Evolutionary conservation across 345 rosid species (phyloP).

Genomic region (Geranium brycei): DNA sequence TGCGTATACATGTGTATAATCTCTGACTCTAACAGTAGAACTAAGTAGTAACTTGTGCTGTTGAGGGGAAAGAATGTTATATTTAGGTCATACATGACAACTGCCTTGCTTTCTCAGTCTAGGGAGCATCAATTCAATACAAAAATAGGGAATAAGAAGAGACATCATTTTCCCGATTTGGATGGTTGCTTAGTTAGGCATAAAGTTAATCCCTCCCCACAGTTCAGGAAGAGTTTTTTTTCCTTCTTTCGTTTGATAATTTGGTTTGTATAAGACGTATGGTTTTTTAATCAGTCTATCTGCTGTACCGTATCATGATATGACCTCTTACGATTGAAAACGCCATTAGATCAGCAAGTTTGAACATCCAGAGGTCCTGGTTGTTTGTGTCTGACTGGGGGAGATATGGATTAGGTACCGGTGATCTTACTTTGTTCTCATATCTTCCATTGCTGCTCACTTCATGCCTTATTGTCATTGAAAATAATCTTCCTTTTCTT

Average conservation of each 20-base stretch:
- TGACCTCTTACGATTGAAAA: background rate
- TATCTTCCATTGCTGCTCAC: background rate
- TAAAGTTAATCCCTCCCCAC: background rate
- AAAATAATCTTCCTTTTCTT: background rate
- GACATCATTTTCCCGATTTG: background rate
- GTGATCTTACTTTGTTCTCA: background rate
- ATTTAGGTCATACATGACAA: background rate
- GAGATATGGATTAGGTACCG: background rate
- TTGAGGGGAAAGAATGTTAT: background rate
- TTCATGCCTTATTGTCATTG: background rate
- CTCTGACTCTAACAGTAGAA: background rate
- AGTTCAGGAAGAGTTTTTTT: background rate
- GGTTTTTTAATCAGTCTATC: background rate
- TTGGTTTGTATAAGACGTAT: background rate
- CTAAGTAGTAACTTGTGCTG: background rate
- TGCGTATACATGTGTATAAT: background rate
- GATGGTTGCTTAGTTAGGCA: background rate
- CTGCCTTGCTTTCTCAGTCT: background rate
- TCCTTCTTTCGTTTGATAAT: background rate
- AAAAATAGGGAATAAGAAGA: background rate
- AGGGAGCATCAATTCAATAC: no score
- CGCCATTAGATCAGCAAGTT: background rate
- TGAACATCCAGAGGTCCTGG: background rate
- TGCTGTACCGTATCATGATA: background rate
- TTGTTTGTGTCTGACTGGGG: background rate